A percentile compares a stretch with the other conserved stretches of the same genome.
Conservation (phyloP, 2,329 filamentous ascomycete species). For the Dothiorella sarmentorum region DNA sequence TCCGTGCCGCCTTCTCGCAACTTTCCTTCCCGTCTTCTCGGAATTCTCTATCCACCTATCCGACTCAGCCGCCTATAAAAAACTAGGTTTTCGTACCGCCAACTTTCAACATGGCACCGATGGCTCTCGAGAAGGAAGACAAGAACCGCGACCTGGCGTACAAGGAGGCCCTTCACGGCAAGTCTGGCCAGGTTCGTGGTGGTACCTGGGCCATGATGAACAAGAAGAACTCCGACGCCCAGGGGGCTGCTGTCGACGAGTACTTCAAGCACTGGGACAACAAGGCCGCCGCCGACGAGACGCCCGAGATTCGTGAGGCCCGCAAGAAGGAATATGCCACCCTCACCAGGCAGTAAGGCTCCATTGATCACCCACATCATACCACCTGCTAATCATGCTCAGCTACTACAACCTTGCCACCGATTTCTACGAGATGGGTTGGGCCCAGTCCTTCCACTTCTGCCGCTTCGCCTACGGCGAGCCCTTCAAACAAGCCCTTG, state of each 20-base stretch:
- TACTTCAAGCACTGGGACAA: conserved; percentile 98
- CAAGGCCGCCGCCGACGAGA: conserved; percentile 75
- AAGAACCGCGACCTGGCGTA: conserved; percentile 83
- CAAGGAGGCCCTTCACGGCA: conserved; percentile 82
- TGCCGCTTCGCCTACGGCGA: conserved; percentile 87
- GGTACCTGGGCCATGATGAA: conserved; percentile 76
- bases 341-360: conserved; percentile 79
- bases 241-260: conserved; percentile 79
- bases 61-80: conserved; percentile 7
- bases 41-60: background rate
- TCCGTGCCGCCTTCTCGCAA: conserved; percentile 4
- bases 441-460: conserved; percentile 97
- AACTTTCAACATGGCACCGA: conserved; percentile 48
- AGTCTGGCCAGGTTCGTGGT: conserved; percentile 65
- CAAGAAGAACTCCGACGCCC: conserved; percentile 72
- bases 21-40: background rate
- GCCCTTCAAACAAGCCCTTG: conserved; percentile 84
- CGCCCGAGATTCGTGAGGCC: conserved; percentile 73
- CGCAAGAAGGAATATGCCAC: conserved; percentile 87
- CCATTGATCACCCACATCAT: conserved; percentile 15
- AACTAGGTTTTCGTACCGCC: background rate
- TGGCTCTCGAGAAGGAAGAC: conserved; percentile 73
- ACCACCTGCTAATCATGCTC: conserved; percentile 29
- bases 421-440: conserved; percentile 94
- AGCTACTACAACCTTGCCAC: conserved; percentile 98